Evolutionary conservation across 176 grass and related monocot species (phyloP), one percentile per base, ranked within the genome.

Genomic region (Pontederia crassipes): DNA sequence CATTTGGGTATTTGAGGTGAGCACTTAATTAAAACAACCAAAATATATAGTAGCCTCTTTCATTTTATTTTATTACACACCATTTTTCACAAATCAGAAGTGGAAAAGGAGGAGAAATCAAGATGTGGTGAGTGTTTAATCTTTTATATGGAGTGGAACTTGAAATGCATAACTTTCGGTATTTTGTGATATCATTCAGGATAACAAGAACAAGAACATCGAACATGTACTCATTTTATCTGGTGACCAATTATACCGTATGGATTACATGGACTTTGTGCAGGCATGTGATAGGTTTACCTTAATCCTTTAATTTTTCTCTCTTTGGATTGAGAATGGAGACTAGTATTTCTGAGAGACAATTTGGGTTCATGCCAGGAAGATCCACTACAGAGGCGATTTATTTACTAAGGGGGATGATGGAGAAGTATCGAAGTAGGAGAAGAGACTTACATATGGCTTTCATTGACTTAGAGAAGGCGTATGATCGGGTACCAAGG

Each of bases 181-280:
- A 18, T 45, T 72, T 0, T 76, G 11, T 75, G 35, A 52, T 58
- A 45, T 20, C 68, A 8, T 75, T 50, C 57, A 86, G 83, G 82
- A 72, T 58, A 74, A 77, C 63, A 79, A 67, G 57, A 71, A 75
- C 28, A 82, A 73, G 73, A 74, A 85, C 28, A 82, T 90, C 10
- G 82, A 90, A 40, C 76, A 90, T 50, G 71, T 86, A 66, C 28
- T 90, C 18, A 83, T 90, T 76, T 74, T 90, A 73, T 86, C 69
- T 13, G 87, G 87, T 1, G 87, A 90, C 65, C 87, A 90, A n/a
- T 58, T 90, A 20, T 86, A 90, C 28, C 87, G 82, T 0, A 90
- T 90, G 87, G 76, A 90, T 28, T 90, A 86, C 72, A 86, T 86
- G 79, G 77, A 90, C 13, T 69, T 90, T 45, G 67, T 90, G 14